Base-by-base conservation (phyloP, 768 basidiomycete species). In the Tulasnella sp. region DNA sequence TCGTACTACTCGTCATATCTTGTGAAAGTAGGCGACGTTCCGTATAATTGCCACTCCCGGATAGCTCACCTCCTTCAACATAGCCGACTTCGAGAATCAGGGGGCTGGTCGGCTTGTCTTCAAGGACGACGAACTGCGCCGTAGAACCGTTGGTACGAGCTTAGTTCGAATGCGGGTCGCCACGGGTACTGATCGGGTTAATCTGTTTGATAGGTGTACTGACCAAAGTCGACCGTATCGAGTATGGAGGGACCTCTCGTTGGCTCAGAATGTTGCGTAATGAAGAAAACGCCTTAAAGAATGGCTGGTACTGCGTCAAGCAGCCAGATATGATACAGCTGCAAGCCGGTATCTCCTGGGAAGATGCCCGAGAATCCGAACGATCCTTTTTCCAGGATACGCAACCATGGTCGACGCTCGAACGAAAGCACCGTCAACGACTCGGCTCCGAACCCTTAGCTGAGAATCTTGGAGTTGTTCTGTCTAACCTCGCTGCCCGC, bases 11-110 rank as follows among this genome's bases (percentile, higher is more conserved):
- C 11, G 52, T 49, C 19, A 49, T 59, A 17, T 39, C 58, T 8
- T 59, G 58, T 31, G 58, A 59, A 8, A 59, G 58, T 52, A n/a
- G 37, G 32, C 4, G 32, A 2, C 14, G 6, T 43, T 34, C 15
- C 2, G 19, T 31, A 49, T 51, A 1, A 9, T 23, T n/a, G 7
- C 25, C 3, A 2, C 19, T 6, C 32, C 35, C 23, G n/a, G 29
- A 39, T 7, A 35, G 17, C 36, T 53, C 11, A 41, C n/a, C 1
- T 9, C 9, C 23, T 12, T 46, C 25, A 12, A 12, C 53, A 15
- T 31, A 87, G 86, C 83, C 53, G 84, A 89, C 60, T 84, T 84
- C 19, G 82, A 87, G 62, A 89, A 85, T 37, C 85, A 88, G 65
- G 82, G 81, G 0, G 85, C 85, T 0, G 79, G 82, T 58, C 70